These are phyloP conservation scores for Metschnikowia peoriensis DNA, from an alignment of 805 yeast genomes.

Conservation along the genomic window DNA sequence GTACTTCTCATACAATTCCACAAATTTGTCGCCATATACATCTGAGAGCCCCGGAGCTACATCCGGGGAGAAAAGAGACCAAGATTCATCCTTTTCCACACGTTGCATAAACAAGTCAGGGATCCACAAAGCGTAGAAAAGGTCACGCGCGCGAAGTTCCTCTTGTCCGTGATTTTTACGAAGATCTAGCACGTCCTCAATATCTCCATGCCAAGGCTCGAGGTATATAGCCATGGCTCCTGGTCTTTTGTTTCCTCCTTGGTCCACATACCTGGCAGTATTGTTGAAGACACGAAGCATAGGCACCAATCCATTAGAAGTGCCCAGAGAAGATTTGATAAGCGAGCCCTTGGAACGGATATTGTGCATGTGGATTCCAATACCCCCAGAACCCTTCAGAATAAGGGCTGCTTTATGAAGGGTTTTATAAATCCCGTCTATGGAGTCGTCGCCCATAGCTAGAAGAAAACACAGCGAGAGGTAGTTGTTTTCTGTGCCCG, in stretches of 20 bases:
- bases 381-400: conserved; percentile 94
- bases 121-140: conserved; percentile 92
- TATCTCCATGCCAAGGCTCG: conserved; percentile 97
- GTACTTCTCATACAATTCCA: conserved; percentile 63
- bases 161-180: conserved; percentile 95
- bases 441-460: conserved; percentile 91
- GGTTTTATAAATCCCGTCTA: conserved; percentile 92
- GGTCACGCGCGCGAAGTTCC: conserved; percentile 88
- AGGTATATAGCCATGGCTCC: conserved; percentile 94
- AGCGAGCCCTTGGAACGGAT: conserved; percentile 83
- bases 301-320: conserved; percentile 91
- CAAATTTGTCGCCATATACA: conserved; percentile 82
- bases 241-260: conserved; percentile 97
- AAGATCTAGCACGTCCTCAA: conserved; percentile 80
- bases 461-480: conserved; percentile 91
- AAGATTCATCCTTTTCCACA: conserved; percentile 71
- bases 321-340: conserved; percentile 90
- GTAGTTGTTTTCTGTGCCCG: conserved; percentile 83
- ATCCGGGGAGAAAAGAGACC: conserved; percentile 90
- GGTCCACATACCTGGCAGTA: conserved; percentile 96
- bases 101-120: conserved; percentile 93
- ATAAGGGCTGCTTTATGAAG: conserved; percentile 85
- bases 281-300: conserved; percentile 93
- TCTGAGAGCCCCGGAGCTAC: conserved; percentile 85
- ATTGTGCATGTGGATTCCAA: conserved; percentile 86